Conservation (phyloP, 768 basidiomycete species). For the Panaeolus cyanescens region DNA sequence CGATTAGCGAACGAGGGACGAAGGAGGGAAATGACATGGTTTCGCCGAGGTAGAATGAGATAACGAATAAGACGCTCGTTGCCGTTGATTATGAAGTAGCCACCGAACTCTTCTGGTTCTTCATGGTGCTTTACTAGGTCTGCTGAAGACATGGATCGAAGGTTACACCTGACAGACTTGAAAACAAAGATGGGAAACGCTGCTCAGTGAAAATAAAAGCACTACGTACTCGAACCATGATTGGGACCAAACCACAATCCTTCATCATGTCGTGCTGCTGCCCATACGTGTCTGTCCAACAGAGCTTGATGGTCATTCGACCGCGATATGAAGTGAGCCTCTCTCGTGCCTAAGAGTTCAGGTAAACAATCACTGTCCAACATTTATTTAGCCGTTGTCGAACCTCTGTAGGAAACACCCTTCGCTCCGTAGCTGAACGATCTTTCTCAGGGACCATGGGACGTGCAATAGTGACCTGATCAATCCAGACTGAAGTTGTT, state of each 20-base stretch:
- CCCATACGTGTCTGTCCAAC: conserved; percentile 79
- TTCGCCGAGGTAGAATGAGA: conserved; percentile 92
- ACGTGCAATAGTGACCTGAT: conserved; percentile 76
- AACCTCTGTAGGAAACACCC: conserved; percentile 90
- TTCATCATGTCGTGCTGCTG: conserved; percentile 69
- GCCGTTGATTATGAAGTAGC: conserved; percentile 98
- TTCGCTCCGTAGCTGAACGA: conserved; percentile 68
- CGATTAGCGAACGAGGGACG: conserved; percentile 91
- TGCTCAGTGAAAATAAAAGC: background rate
- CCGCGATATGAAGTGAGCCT: conserved; percentile 90
- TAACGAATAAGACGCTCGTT: conserved; percentile 99
- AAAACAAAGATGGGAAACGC: background rate
- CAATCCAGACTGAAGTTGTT: conserved; percentile 79
- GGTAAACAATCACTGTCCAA: conserved; percentile 1
- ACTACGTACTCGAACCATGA: conserved; percentile 90
- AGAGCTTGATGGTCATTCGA: conserved; percentile 83
- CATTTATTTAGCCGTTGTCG: conserved; percentile 7
- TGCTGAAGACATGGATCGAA: conserved; percentile 81
- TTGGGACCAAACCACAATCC: conserved; percentile 91
- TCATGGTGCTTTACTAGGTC: conserved; percentile 90
- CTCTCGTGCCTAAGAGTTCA: conserved; percentile 75
- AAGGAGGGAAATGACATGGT: conserved; percentile 91
- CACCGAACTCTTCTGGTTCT: conserved; percentile 98
- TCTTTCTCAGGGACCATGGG: conserved; percentile 90
- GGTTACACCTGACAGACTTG: conserved; percentile 90